These are phyloP conservation scores for Scedosporium apiospermum DNA, from an alignment of 2,329 filamentous ascomycete species.

Conservation along the genomic window DNA sequence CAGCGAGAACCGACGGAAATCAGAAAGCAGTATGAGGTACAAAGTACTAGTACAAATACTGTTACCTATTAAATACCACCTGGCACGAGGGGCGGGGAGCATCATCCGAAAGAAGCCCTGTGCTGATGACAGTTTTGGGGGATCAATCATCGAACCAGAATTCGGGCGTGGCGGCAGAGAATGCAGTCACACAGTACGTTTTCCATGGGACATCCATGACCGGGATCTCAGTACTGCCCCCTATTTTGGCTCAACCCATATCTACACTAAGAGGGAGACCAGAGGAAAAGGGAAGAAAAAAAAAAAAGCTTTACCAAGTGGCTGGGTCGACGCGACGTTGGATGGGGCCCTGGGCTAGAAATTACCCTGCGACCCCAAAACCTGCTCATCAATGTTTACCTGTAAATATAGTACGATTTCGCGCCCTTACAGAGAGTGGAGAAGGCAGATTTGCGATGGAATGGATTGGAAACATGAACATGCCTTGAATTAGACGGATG, in stretches of 20 bases:
- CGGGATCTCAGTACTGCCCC: not conserved
- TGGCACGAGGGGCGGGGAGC: not conserved
- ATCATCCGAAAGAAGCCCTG: not conserved
- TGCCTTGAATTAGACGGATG: not conserved
- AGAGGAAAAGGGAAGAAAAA: not conserved
- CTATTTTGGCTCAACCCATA: not conserved
- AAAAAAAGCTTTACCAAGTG: not conserved
- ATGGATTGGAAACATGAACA: no score
- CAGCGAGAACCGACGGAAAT: no score
- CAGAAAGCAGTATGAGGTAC: no score
- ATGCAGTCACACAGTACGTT: not conserved
- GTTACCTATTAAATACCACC: no score
- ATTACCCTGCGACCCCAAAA: no score
- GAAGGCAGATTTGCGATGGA: no score
- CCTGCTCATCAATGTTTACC: no score
- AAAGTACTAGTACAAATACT: no score
- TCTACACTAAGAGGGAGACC: not conserved
- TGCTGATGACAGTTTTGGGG: not conserved
- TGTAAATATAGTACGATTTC: no score
- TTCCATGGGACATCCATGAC: not conserved
- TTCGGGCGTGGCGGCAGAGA: not conserved
- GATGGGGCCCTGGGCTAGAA: no score
- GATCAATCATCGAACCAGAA: not conserved
- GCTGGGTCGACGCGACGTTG: not conserved
- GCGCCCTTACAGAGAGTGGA: no score